Base-by-base conservation (phyloP, 2,329 filamentous ascomycete species). In the Exophiala lecanii-corni region DNA sequence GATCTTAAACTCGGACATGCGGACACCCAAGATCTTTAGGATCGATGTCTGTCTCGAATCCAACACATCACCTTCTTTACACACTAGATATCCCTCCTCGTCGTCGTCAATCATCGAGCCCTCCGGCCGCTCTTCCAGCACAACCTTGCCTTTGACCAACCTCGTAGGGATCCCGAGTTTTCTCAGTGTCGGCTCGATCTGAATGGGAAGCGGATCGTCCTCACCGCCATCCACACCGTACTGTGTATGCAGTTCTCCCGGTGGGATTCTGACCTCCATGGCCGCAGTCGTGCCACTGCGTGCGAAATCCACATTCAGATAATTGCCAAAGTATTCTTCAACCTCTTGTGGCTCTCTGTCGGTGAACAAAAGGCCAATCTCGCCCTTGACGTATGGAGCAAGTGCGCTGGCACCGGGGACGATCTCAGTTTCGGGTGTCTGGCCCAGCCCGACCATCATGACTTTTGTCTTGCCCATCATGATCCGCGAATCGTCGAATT, bases 391-490 rank as follows among this genome's bases (percentile, higher is more conserved):
- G 72, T 86, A 78, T 34, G 72, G 71, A 15, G 77, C 70, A 45
- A 96, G 79, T 51, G 71, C 69, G 62, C 86, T 74, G 59, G 92
- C 79, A 62, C 87, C 86, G 33, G 86, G 79, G 56, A 87, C 85
- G 67, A 86, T 78, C 69, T 89, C 87, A 59, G 87, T 84, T 60
- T 86, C 84, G 55, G 81, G 75, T 41, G 75, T 82, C 53, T 78
- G 78, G 62, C 92, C 92, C 18, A 98, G 84, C 44, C 92, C 89
- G 70, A 92, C 91, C 58, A 86, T 82, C 89, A 97, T 97, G 66
- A 98, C 89, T 72, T 97, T 97, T 47, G 91, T 97, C 74, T 97
- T 98, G 71, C 91, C 92, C 69, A 96, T 97, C 80, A 97, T 97
- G 64, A 98, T 74, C 58, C 89, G 44, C 39, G 39, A 59, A 43